Percentiles rank a stretch among this genome's conserved stretches.
phyloP scores from a whole-genome alignment of 768 basidiomycete genomes.

The Agaricus subrufescens region DNA sequence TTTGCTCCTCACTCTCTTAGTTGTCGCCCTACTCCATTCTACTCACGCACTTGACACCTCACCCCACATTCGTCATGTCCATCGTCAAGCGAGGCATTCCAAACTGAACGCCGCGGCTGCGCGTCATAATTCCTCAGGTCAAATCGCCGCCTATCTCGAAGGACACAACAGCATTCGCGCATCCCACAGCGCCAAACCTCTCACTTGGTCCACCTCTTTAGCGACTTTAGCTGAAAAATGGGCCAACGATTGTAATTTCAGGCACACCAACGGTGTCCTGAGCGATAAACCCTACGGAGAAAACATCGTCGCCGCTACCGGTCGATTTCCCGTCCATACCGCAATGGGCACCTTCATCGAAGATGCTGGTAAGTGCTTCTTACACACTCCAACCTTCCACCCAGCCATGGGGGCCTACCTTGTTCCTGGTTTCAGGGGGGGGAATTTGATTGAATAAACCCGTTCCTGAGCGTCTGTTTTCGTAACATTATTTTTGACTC shows the following conservation, averaged over 20 bases:
- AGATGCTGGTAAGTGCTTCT: slow-evolving; percentile 39
- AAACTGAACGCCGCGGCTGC: slow-evolving; percentile 14
- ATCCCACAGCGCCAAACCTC: slow-evolving; percentile 32
- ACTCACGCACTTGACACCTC: not conserved
- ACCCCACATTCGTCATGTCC: not conserved
- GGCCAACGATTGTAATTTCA: slow-evolving; percentile 46
- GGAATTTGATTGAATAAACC: not conserved
- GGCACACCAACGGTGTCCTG: slow-evolving; percentile 41
- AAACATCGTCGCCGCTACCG: slow-evolving; percentile 52
- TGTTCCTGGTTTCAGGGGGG: no score
- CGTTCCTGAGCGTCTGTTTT: not conserved
- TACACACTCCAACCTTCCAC: not conserved
- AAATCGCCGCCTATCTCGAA: slow-evolving; percentile 31
- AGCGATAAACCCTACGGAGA: slow-evolving; percentile 43
- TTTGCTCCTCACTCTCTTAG: not conserved
- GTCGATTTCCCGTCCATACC: slow-evolving; percentile 33
- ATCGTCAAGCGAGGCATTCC: not conserved
- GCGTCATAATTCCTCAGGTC: slow-evolving; percentile 17
- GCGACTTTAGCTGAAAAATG: slow-evolving; percentile 44
- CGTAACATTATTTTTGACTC: not conserved
- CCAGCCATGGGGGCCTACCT: no score
- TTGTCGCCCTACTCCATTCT: slow-evolving; percentile 2
- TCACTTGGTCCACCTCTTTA: slow-evolving; percentile 45
- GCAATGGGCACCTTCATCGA: slow-evolving; percentile 45
- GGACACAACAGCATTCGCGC: slow-evolving; percentile 47